phyloP scores from a whole-genome alignment of 345 rosid species.

The Arabidopsis arenosa region DNA sequence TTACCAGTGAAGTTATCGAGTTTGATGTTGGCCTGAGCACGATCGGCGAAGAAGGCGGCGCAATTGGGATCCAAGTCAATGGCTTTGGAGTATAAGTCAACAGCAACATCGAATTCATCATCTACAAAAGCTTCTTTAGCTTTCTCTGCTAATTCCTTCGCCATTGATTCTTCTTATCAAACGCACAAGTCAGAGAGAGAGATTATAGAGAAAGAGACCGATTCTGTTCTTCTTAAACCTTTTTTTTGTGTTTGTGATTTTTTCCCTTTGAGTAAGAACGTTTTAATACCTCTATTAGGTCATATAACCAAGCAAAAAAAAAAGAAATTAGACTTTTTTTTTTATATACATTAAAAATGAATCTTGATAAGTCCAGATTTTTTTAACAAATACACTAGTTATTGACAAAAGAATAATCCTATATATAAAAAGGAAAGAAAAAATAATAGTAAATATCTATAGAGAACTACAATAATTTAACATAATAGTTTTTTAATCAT shows the following conservation, averaged over 20 bases:
- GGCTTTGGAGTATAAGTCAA: constrained; percentile 66
- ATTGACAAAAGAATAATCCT: background rate
- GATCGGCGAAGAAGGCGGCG: constrained; percentile 69
- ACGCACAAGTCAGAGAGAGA: background rate
- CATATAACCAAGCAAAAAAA: background rate
- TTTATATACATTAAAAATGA: background rate
- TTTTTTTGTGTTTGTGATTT: background rate
- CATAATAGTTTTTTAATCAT: no score
- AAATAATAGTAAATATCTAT: no score
- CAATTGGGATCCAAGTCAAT: constrained; percentile 54
- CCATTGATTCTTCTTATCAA: constrained; percentile 36
- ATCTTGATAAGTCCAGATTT: constrained; percentile 13
- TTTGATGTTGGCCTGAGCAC: constrained; percentile 81
- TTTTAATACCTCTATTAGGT: background rate
- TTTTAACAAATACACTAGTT: background rate
- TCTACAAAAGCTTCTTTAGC: constrained; percentile 71
- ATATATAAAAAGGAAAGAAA: background rate
- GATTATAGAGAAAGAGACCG: background rate
- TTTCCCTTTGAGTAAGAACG: background rate
- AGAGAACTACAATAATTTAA: no score
- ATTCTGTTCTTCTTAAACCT: background rate
- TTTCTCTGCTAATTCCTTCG: constrained; percentile 47
- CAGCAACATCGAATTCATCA: constrained; percentile 64
- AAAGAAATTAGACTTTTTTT: background rate
- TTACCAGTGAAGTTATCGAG: constrained; percentile 59